These are phyloP conservation scores for Entonaema liquescens DNA, from an alignment of 495 filamentous ascomycete genomes.

Conservation along the genomic window DNA sequence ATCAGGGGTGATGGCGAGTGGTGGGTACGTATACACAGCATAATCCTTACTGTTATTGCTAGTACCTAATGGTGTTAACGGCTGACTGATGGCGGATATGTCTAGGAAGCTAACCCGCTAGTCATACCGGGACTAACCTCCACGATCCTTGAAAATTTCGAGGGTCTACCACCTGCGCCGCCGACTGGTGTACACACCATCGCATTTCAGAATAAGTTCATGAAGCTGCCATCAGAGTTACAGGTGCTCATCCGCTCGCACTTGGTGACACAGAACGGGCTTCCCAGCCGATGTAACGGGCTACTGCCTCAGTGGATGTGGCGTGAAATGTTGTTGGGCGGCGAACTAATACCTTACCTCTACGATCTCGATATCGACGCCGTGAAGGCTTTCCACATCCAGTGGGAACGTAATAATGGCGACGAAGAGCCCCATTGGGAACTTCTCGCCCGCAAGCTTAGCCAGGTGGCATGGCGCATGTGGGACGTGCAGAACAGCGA, in stretches of 20 bases:
- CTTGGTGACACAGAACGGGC: slow-evolving; percentile 5
- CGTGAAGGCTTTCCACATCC: slow-evolving; percentile 8
- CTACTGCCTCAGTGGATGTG: slow-evolving; percentile 23
- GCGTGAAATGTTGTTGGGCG: slow-evolving; percentile 20
- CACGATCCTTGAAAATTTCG: slow-evolving; percentile 16
- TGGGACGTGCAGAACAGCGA: slow-evolving; percentile 28
- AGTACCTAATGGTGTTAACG: background rate
- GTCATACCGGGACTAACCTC: slow-evolving; percentile 8
- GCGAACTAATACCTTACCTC: slow-evolving; percentile 15
- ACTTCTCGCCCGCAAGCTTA: slow-evolving; percentile 23
- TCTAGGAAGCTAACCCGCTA: slow-evolving; percentile 15
- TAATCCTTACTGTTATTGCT: background rate
- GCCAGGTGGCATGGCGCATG: slow-evolving; percentile 25
- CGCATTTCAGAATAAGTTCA: slow-evolving; percentile 11
- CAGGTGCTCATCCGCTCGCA: slow-evolving; percentile 19
- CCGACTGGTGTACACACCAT: background rate
- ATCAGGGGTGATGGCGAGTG: background rate
- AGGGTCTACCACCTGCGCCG: slow-evolving; percentile 1
- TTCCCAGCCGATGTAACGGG: slow-evolving; percentile 15
- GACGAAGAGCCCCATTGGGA: slow-evolving; percentile 30
- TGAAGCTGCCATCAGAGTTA: slow-evolving; percentile 9
- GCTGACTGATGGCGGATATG: background rate
- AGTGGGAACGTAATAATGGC: background rate
- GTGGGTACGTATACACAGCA: slow-evolving; percentile 18
- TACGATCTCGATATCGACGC: slow-evolving; percentile 4